These are phyloP conservation scores for Xylaria sp. DNA, from an alignment of 2,329 filamentous ascomycete genomes.

Conservation along the genomic window DNA sequence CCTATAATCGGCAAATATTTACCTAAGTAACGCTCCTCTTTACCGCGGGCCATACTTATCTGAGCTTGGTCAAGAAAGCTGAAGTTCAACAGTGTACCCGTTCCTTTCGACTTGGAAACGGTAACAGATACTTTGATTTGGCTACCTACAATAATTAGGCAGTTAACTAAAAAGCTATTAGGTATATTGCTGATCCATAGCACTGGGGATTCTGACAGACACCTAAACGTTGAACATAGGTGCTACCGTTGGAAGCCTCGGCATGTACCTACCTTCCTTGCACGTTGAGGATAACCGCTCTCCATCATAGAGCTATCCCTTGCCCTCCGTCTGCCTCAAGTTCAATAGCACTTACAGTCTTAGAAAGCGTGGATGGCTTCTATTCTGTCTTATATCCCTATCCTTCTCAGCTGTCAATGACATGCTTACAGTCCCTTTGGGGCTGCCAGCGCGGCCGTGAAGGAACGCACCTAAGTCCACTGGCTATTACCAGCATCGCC, in stretches of 20 bases:
- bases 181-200: slow-evolving; percentile 23
- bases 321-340: neutral
- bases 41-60: slow-evolving; percentile 8
- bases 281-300: slow-evolving; percentile 12
- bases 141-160: slow-evolving; percentile 22
- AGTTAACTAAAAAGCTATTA: slow-evolving; percentile 27
- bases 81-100: neutral
- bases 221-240: neutral
- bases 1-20: slow-evolving; percentile 37
- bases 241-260: slow-evolving; percentile 8
- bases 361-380: neutral
- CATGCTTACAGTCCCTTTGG: neutral
- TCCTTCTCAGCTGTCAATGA: slow-evolving; percentile 11
- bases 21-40: slow-evolving; percentile 25
- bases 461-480: slow-evolving; percentile 36
- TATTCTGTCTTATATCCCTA: slow-evolving; percentile 1
- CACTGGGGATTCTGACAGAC: neutral
- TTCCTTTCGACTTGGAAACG: slow-evolving; percentile 2
- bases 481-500: neutral
- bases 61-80: neutral
- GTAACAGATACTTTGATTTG: slow-evolving; percentile 20
- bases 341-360: slow-evolving; percentile 2
- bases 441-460: slow-evolving; percentile 9
- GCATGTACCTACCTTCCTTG: slow-evolving; percentile 27
- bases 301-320: slow-evolving; percentile 2